These are phyloP conservation scores for Fonsecaea multimorphosa DNA, from an alignment of 2,329 filamentous ascomycete species.

Conservation along the genomic window DNA sequence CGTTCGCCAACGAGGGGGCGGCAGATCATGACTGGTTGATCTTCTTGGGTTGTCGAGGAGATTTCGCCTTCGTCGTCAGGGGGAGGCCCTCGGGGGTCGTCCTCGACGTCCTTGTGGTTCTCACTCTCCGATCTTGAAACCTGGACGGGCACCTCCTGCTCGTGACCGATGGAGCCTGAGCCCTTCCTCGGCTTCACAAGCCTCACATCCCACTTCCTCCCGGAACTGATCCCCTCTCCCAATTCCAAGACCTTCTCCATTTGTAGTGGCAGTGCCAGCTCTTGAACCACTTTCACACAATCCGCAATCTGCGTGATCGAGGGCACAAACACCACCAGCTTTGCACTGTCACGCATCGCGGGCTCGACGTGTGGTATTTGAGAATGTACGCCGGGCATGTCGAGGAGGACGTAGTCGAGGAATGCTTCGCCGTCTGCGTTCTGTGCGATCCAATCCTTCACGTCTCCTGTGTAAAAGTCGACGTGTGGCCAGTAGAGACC, in stretches of 20 bases:
- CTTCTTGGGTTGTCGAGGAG: slow-evolving; percentile 5
- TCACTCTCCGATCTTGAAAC: neutral
- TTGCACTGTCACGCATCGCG: slow-evolving; percentile 68
- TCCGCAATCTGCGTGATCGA: slow-evolving; percentile 78
- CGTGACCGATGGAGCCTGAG: neutral
- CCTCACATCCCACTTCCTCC: slow-evolving; percentile 56
- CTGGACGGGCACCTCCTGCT: neutral
- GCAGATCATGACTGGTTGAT: slow-evolving; percentile 56
- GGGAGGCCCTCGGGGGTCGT: neutral
- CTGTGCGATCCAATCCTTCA: slow-evolving; percentile 64
- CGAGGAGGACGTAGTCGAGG: slow-evolving; percentile 73
- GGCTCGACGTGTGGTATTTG: slow-evolving; percentile 54
- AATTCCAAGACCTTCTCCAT: slow-evolving; percentile 55
- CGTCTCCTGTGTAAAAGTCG: slow-evolving; percentile 74
- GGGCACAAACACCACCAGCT: slow-evolving; percentile 74
- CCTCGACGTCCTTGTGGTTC: neutral
- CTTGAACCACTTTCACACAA: slow-evolving; percentile 63
- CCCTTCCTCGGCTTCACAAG: slow-evolving; percentile 42
- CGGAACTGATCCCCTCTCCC: slow-evolving; percentile 53
- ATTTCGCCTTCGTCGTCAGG: neutral
- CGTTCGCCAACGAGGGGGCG: slow-evolving; percentile 58
- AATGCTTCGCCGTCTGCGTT: slow-evolving; percentile 55
- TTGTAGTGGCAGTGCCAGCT: slow-evolving; percentile 60
- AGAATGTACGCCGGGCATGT: slow-evolving; percentile 69
- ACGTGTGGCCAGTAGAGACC: slow-evolving; percentile 73